Percentiles rank a stretch among this genome's conserved stretches.
phyloP scores from a whole-genome alignment of 345 rosid genomes.

The Heritiera fomes region DNA sequence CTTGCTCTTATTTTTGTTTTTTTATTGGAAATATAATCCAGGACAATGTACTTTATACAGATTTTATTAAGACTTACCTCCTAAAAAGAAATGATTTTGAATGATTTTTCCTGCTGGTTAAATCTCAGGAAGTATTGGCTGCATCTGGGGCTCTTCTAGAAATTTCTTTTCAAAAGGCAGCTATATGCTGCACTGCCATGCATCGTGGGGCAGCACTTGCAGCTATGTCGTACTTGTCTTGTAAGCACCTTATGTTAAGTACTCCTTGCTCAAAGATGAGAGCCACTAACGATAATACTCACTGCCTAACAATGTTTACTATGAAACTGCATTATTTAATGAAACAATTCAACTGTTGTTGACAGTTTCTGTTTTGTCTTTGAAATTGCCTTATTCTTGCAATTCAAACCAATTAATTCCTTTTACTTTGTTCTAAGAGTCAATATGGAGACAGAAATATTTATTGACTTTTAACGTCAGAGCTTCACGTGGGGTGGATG shows the following conservation, averaged over 20 bases:
- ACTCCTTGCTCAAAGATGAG: not conserved
- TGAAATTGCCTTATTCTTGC: not conserved
- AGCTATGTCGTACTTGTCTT: slow-evolving; percentile 92
- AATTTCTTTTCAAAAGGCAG: slow-evolving; percentile 93
- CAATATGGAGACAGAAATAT: not conserved
- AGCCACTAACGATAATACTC: not conserved
- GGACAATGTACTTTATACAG: slow-evolving; percentile 1
- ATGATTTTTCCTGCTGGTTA: slow-evolving; percentile 13
- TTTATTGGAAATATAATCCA: not conserved
- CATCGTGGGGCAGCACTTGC: slow-evolving; percentile 96
- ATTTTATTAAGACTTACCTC: slow-evolving; percentile 12
- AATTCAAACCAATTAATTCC: not conserved
- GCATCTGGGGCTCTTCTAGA: slow-evolving; percentile 78
- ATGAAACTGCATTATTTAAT: not conserved
- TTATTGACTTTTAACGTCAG: not conserved
- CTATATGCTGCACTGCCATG: slow-evolving; percentile 98
- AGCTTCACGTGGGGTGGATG: not conserved
- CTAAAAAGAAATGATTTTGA: slow-evolving; percentile 11
- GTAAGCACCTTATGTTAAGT: slow-evolving; percentile 39
- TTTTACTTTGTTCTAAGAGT: not conserved
- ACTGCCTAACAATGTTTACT: not conserved
- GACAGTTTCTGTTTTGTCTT: not conserved
- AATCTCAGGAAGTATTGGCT: slow-evolving; percentile 72
- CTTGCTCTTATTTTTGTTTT: slow-evolving; percentile 1
- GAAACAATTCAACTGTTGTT: slow-evolving; percentile 3